Evolutionary conservation across 116 monocot species (phyloP).

Genomic region (Trichopus zeylanicus): DNA sequence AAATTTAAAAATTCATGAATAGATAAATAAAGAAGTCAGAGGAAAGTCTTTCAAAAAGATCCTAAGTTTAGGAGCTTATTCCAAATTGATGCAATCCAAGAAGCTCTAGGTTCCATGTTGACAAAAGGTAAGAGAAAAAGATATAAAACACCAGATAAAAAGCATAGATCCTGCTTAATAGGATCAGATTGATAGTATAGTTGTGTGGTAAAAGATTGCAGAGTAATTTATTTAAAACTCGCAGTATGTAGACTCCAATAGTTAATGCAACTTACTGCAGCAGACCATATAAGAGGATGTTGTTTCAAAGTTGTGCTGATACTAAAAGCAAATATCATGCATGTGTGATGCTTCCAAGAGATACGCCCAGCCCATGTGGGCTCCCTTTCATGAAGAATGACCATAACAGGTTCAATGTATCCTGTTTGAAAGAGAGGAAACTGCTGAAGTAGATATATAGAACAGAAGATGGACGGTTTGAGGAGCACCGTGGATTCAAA

Average conservation of each 20-base stretch:
- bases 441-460: not conserved
- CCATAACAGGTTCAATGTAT: slow-evolving; percentile 97
- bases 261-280: slow-evolving; percentile 55
- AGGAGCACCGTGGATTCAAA: not conserved
- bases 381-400: slow-evolving; percentile 84
- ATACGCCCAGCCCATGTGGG: slow-evolving; percentile 97
- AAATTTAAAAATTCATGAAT: too few relatives aligned
- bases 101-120: too few relatives aligned
- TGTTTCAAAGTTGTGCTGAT: slow-evolving; percentile 89
- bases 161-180: too few relatives aligned
- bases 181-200: too few relatives aligned
- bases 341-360: slow-evolving; percentile 89
- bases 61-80: too few relatives aligned
- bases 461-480: not conserved
- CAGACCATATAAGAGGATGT: slow-evolving; percentile 97
- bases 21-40: too few relatives aligned
- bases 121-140: too few relatives aligned
- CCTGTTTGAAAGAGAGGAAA: slow-evolving; percentile 33
- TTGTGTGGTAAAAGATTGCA: too few relatives aligned
- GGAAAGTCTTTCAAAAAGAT: too few relatives aligned
- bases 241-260: not conserved
- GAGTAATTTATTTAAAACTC: not conserved
- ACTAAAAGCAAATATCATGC: slow-evolving; percentile 90
- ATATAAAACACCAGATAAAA: too few relatives aligned
- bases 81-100: too few relatives aligned